Percentiles rank a stretch among this genome's conserved stretches.
Conservation (phyloP, 1,284 basidiomycete genomes). For the Ustilago esculenta region DNA sequence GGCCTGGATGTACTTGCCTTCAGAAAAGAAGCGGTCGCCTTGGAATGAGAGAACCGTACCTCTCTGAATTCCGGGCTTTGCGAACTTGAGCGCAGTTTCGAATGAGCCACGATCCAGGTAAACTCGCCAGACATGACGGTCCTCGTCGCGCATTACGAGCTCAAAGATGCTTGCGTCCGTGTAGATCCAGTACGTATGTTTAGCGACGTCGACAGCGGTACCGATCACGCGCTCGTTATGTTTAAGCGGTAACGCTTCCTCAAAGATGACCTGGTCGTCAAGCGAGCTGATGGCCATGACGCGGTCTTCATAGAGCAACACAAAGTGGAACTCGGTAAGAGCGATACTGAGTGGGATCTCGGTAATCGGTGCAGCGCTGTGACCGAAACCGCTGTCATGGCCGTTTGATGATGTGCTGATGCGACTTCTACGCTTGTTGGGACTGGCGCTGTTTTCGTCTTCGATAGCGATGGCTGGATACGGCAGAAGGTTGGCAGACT, state of each 20-base stretch:
- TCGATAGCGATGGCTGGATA: slow-evolving; percentile 53
- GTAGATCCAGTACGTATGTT: slow-evolving; percentile 93
- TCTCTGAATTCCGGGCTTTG: slow-evolving; percentile 84
- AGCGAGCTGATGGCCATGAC: slow-evolving; percentile 82
- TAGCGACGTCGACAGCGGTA: slow-evolving; percentile 76
- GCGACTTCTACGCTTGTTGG: slow-evolving; percentile 19
- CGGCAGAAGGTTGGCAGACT: slow-evolving; percentile 72
- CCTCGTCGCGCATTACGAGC: slow-evolving; percentile 85
- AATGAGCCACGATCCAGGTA: slow-evolving; percentile 82
- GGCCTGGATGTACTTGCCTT: slow-evolving; percentile 85
- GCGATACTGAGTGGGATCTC: slow-evolving; percentile 74
- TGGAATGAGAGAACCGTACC: slow-evolving; percentile 85
- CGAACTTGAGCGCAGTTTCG: slow-evolving; percentile 80
- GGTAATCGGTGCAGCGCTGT: slow-evolving; percentile 23
- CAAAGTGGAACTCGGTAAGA: slow-evolving; percentile 90
- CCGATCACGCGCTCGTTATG: slow-evolving; percentile 57
- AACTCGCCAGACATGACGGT: slow-evolving; percentile 92
- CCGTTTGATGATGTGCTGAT: slow-evolving; percentile 25
- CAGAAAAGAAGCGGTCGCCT: slow-evolving; percentile 83
- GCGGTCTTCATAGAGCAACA: slow-evolving; percentile 83
- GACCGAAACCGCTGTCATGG: slow-evolving; percentile 17
- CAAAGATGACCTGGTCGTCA: slow-evolving; percentile 83
- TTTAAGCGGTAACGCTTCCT: slow-evolving; percentile 72
- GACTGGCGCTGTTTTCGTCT: slow-evolving; percentile 15
- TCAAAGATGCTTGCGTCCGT: slow-evolving; percentile 91